These are phyloP conservation scores for Stephanodiscus minutulus DNA, from an alignment of 108 stramenopile species.

Conservation along the genomic window DNA sequence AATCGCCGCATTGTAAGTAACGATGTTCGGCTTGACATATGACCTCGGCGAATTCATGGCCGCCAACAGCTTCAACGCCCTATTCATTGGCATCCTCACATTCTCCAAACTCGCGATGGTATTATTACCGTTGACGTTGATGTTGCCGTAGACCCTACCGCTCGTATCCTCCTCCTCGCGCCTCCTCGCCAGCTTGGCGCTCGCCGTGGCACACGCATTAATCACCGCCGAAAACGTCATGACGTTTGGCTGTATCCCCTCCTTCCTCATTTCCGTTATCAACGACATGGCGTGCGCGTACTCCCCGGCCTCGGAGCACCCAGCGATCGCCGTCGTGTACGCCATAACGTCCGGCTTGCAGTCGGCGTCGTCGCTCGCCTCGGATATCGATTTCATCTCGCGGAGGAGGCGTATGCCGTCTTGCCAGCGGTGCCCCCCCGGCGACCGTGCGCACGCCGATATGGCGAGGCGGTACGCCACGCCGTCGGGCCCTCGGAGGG, in stretches of 20 bases:
- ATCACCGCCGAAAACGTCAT: conserved; percentile 74
- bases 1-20: conserved; percentile 86
- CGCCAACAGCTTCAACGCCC: conserved; percentile 66
- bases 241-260: conserved; percentile 74
- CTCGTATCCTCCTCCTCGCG: conserved; percentile 22
- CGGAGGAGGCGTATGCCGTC: conserved; percentile 62
- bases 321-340: conserved; percentile 80
- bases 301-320: conserved; percentile 79
- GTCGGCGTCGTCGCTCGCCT: conserved; percentile 18
- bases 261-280: conserved; percentile 65
- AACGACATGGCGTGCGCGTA: conserved; percentile 69
- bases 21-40: conserved; percentile 71
- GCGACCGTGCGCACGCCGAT: conserved; percentile 71
- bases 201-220: conserved; percentile 75
- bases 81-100: conserved; percentile 48
- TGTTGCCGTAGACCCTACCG: background rate
- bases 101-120: conserved; percentile 4
- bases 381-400: conserved; percentile 44
- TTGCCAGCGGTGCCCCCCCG: conserved; percentile 60
- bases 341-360: conserved; percentile 63
- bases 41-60: conserved; percentile 63
- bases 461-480: conserved; percentile 82
- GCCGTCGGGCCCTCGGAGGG: conserved; percentile 70
- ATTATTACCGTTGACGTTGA: background rate
- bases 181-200: conserved; percentile 45